Evolutionary conservation across 2,329 filamentous ascomycete genomes (phyloP).

Genomic region (Cytospora piceicola): DNA sequence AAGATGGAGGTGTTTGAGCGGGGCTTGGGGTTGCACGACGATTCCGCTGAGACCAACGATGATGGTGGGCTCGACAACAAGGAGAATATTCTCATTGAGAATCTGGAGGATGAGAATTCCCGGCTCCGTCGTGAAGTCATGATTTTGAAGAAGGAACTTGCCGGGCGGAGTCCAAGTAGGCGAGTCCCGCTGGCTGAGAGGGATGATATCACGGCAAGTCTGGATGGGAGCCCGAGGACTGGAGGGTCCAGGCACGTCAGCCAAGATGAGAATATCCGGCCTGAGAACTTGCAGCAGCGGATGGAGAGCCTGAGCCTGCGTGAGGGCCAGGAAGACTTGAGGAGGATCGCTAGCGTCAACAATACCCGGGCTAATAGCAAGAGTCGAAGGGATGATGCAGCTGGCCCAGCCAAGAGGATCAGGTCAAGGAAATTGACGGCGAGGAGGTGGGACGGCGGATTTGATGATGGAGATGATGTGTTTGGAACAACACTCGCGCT

Average conservation of each 20-base stretch:
- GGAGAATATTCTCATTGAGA: constrained; percentile 64
- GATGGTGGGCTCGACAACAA: constrained; percentile 54
- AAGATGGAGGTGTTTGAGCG: constrained; percentile 70
- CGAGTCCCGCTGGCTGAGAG: constrained; percentile 59
- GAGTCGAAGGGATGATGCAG: constrained; percentile 34
- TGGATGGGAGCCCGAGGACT: constrained; percentile 21
- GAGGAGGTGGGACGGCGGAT: constrained; percentile 51
- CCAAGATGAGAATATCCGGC: constrained; percentile 27
- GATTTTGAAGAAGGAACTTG: constrained; percentile 68
- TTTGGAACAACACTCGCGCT: constrained; percentile 37
- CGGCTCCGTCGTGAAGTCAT: constrained; percentile 67
- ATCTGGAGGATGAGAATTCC: constrained; percentile 73
- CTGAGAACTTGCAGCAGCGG: constrained; percentile 47
- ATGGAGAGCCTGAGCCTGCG: constrained; percentile 57
- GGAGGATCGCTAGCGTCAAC: constrained; percentile 31
- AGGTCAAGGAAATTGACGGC: constrained; percentile 47
- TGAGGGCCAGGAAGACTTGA: constrained; percentile 34
- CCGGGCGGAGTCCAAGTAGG: constrained; percentile 65
- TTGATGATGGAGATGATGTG: constrained; percentile 45
- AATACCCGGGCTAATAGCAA: constrained; percentile 32
- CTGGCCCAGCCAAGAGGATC: constrained; percentile 56
- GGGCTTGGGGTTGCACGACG: constrained; percentile 51
- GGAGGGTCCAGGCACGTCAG: constrained; percentile 7
- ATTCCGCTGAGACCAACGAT: constrained; percentile 51
- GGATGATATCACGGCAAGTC: constrained; percentile 46